These are phyloP conservation scores for Dillenia turbinata DNA, from an alignment of 164 flowering plant species.

Conservation along the genomic window DNA sequence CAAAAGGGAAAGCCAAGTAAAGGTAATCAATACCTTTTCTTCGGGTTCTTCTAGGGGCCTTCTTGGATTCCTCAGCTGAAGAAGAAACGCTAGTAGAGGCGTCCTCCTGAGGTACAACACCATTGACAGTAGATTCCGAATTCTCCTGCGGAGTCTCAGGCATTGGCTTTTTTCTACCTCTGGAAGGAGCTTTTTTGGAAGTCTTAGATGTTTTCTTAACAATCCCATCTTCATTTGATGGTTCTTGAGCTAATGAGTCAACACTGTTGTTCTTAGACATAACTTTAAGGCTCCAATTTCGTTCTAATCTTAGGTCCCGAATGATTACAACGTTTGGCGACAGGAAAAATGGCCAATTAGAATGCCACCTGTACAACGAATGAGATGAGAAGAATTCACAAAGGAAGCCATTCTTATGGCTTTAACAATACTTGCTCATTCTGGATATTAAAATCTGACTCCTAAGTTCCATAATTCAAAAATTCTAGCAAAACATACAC, in stretches of 20 bases:
- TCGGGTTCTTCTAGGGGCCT: slow-evolving; percentile 25
- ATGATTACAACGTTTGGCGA: slow-evolving; percentile 21
- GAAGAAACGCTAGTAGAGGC: not conserved
- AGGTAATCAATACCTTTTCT: slow-evolving; percentile 40
- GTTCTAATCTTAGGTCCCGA: slow-evolving; percentile 23
- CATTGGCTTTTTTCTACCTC: slow-evolving; percentile 43
- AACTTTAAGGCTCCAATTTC: slow-evolving; percentile 31
- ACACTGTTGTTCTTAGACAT: slow-evolving; percentile 25
- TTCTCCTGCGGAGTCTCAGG: slow-evolving; percentile 22
- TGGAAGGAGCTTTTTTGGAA: slow-evolving; percentile 29
- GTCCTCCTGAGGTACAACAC: slow-evolving; percentile 19
- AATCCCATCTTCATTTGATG: slow-evolving; percentile 22
- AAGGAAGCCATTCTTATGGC: too few relatives aligned
- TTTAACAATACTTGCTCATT: too few relatives aligned
- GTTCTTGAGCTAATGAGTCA: slow-evolving; percentile 20
- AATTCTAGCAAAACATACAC: not conserved
- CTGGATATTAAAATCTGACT: not conserved
- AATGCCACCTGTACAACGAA: slow-evolving; percentile 39
- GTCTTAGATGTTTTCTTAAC: slow-evolving; percentile 30
- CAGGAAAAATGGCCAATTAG: slow-evolving; percentile 16
- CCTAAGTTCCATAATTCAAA: not conserved
- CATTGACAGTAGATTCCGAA: slow-evolving; percentile 10
- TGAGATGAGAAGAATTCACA: not conserved
- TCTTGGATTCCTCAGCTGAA: slow-evolving; percentile 19
- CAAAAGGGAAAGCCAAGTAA: too few relatives aligned